A percentile compares a stretch with the other conserved stretches of the same genome.
Conservation (phyloP, 352 stramenopile genomes). For the Lagenidium sp. region DNA sequence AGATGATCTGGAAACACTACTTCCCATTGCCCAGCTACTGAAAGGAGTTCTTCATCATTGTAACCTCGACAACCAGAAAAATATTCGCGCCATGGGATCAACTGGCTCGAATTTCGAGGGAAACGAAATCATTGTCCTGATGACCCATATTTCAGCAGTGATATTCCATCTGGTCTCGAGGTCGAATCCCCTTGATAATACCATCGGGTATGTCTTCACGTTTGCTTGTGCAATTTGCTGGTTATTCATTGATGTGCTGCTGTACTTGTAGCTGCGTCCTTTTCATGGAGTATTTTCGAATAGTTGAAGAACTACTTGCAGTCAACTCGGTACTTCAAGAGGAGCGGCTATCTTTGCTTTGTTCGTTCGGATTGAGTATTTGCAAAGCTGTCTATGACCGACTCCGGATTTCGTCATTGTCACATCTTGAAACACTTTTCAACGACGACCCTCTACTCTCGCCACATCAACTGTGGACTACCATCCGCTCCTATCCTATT, state of each 20-base stretch:
- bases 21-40: slow-evolving; percentile 58
- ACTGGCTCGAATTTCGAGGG: slow-evolving; percentile 4
- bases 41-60: slow-evolving; percentile 56
- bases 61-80: slow-evolving; percentile 31
- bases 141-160: slow-evolving; percentile 20
- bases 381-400: no score
- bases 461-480: no score
- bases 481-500: no score
- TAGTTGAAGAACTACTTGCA: slow-evolving; percentile 32
- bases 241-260: no score
- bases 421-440: no score
- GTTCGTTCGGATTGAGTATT: slow-evolving; percentile 4
- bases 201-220: slow-evolving; percentile 4
- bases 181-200: no score
- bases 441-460: no score
- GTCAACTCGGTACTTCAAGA: slow-evolving; percentile 5
- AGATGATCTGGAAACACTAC: slow-evolving; percentile 45
- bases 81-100: no score
- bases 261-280: slow-evolving; percentile 58
- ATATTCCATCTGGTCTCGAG: slow-evolving; percentile 1
- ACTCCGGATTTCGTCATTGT: no score
- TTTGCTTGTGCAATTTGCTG: background rate
- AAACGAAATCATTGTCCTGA: slow-evolving; percentile 15
- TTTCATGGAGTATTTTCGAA: slow-evolving; percentile 51
- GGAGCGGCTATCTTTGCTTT: background rate